phyloP scores from a whole-genome alignment of 208 protist genomes.

The Wallacemonas sp. region DNA sequence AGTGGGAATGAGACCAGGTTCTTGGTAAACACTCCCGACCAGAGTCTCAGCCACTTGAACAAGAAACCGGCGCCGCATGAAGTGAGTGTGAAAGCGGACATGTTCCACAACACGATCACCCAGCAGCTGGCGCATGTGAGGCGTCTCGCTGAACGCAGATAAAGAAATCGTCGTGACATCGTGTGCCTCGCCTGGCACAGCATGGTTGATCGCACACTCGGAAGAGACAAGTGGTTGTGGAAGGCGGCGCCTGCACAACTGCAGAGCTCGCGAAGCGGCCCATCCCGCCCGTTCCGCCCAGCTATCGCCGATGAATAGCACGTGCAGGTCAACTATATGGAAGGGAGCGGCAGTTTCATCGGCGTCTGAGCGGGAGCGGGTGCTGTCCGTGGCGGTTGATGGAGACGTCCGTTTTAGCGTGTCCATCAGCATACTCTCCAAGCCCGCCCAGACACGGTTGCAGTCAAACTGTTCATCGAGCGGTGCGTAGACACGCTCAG shows the following conservation, averaged over 20 bases:
- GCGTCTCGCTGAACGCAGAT: neutral
- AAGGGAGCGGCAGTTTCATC: too few species aligned
- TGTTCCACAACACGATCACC: neutral
- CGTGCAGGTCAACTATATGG: neutral
- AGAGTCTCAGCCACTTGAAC: neutral
- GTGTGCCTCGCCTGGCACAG: neutral
- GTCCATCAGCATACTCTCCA: neutral
- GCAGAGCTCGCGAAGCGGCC: neutral
- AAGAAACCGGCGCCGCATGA: slow-evolving; percentile 2
- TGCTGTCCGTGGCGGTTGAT: neutral
- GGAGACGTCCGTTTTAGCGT: neutral
- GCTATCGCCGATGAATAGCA: slow-evolving; percentile 9
- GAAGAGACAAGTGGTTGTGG: neutral
- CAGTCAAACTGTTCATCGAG: neutral
- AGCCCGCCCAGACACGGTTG: neutral
- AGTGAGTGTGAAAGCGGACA: slow-evolving; percentile 12
- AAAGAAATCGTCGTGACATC: slow-evolving; percentile 1
- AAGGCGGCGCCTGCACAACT: slow-evolving; percentile 1
- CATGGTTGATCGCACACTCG: slow-evolving; percentile 3
- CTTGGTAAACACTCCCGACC: neutral
- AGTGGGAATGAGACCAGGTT: neutral
- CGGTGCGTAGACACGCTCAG: slow-evolving; percentile 6
- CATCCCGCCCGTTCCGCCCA: slow-evolving; percentile 5
- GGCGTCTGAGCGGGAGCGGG: neutral
- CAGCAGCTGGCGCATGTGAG: neutral